Conservation (phyloP, 2,329 filamentous ascomycete genomes). For the Teratosphaeria viscida region DNA sequence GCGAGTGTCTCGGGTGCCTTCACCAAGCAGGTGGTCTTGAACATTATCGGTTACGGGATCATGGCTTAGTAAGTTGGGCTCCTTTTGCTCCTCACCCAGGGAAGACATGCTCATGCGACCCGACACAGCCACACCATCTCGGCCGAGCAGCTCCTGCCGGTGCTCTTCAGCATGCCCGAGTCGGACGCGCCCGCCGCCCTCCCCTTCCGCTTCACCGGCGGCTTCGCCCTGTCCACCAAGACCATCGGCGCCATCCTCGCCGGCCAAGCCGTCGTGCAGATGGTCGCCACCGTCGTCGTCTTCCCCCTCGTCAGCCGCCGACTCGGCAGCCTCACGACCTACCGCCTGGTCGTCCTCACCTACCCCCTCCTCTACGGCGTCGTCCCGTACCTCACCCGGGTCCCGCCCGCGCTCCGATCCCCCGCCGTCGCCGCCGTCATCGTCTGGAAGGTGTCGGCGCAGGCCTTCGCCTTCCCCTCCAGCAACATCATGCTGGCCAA, state of each 20-base stretch:
- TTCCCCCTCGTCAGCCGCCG: slow-evolving; percentile 68
- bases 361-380: slow-evolving; percentile 84
- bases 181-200: slow-evolving; percentile 44
- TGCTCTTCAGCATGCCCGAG: slow-evolving; percentile 68
- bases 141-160: slow-evolving; percentile 85
- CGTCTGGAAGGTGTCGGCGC: slow-evolving; percentile 85
- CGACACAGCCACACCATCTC: slow-evolving; percentile 79
- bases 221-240: slow-evolving; percentile 73
- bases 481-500: slow-evolving; percentile 85
- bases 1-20: slow-evolving; percentile 51
- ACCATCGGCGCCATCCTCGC: slow-evolving; percentile 81
- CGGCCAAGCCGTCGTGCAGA: slow-evolving; percentile 78
- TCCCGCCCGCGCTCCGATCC: slow-evolving; percentile 62
- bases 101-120: background rate
- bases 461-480: slow-evolving; percentile 82
- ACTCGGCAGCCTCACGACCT: slow-evolving; percentile 70
- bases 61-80: slow-evolving; percentile 71
- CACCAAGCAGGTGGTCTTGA: slow-evolving; percentile 72
- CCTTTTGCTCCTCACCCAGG: slow-evolving; percentile 1
- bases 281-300: slow-evolving; percentile 73
- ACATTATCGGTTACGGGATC: slow-evolving; percentile 83
- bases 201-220: slow-evolving; percentile 81
- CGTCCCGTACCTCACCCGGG: slow-evolving; percentile 78
- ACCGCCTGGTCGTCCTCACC: slow-evolving; percentile 66
- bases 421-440: slow-evolving; percentile 66